phyloP scores from a whole-genome alignment of 208 protist genomes.

The Wallacemonas sp. region DNA sequence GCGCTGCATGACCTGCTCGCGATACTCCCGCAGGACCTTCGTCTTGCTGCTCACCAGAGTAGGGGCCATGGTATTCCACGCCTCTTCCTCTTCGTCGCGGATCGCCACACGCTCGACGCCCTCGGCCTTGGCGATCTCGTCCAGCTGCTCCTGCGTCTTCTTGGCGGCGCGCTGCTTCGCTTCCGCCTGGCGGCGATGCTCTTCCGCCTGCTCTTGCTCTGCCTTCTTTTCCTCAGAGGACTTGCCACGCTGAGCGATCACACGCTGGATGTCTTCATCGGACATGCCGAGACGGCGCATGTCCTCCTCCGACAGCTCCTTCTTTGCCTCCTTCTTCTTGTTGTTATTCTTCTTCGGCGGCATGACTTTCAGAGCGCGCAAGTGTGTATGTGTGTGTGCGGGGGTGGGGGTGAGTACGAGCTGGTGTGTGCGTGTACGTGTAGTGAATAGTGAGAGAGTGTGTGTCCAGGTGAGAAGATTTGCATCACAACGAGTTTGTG shows the following conservation, averaged over 20 bases:
- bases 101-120: slow-evolving; percentile 26
- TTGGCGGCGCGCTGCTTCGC: slow-evolving; percentile 25
- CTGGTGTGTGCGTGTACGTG: background rate
- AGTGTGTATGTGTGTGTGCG: background rate
- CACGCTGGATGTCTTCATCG: slow-evolving; percentile 66
- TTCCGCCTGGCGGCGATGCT: slow-evolving; percentile 10
- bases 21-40: slow-evolving; percentile 34
- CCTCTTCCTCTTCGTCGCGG: slow-evolving; percentile 36
- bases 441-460: background rate
- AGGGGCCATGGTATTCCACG: slow-evolving; percentile 32
- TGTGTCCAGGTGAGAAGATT: background rate
- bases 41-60: slow-evolving; percentile 23
- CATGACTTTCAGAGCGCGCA: slow-evolving; percentile 32
- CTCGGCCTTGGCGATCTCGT: slow-evolving; percentile 28
- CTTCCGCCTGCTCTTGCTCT: slow-evolving; percentile 38
- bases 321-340: slow-evolving; percentile 57
- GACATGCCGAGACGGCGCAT: slow-evolving; percentile 81
- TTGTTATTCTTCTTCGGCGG: slow-evolving; percentile 62
- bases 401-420: background rate
- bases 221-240: slow-evolving; percentile 58
- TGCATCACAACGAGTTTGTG: too few relatives aligned
- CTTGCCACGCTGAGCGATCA: slow-evolving; percentile 67
- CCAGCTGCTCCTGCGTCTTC: slow-evolving; percentile 31
- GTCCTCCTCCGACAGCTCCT: slow-evolving; percentile 67
- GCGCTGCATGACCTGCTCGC: slow-evolving; percentile 24